Conservation (phyloP, 148 eudicot species). For the Euryodendron excelsum region DNA sequence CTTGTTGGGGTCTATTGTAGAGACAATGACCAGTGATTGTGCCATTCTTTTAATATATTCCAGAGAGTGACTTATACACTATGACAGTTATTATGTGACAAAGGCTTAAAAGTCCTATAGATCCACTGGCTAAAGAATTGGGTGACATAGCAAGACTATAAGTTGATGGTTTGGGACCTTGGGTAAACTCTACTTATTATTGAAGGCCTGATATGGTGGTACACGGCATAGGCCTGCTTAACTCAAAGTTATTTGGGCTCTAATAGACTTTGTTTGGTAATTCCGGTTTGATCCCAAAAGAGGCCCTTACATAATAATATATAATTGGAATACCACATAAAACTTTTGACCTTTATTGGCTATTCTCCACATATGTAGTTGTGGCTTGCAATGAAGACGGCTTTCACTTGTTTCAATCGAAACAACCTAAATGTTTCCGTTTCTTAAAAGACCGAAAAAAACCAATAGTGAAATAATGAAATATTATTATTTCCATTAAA, state of each 20-base stretch:
- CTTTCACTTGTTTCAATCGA: too few relatives aligned
- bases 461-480: too few relatives aligned
- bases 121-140: not conserved
- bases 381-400: too few relatives aligned
- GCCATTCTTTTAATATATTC: not conserved
- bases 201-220: not conserved
- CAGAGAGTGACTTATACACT: too few relatives aligned
- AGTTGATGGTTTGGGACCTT: slow-evolving; percentile 6
- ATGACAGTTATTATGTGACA: too few relatives aligned
- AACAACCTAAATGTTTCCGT: too few relatives aligned
- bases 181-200: not conserved
- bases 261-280: not conserved
- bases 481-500: too few relatives aligned
- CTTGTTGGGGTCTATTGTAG: not conserved
- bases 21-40: not conserved
- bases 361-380: not conserved
- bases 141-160: not conserved
- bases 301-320: not conserved
- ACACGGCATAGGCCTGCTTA: too few relatives aligned
- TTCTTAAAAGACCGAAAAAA: too few relatives aligned
- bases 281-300: not conserved
- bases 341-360: not conserved
- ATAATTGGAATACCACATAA: not conserved
- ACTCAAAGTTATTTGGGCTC: not conserved
- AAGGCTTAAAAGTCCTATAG: not conserved